phyloP scores from a whole-genome alignment of 2,329 filamentous ascomycete genomes.

The Botrytis sinoallii region DNA sequence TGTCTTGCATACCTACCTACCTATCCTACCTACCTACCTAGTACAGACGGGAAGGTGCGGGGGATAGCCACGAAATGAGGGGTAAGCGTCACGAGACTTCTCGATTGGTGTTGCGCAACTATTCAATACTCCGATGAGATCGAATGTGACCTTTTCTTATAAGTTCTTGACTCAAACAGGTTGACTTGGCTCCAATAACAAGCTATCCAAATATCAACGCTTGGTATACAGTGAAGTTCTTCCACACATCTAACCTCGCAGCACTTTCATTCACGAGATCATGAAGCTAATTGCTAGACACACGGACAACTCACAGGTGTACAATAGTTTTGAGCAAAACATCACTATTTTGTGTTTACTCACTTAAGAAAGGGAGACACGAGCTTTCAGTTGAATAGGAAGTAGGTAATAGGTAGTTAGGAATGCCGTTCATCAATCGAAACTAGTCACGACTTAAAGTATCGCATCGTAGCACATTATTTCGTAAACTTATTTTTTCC shows the following conservation, averaged over 20 bases:
- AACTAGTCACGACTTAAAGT: neutral
- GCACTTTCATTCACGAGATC: neutral
- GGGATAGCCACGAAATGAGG: conserved; percentile 15
- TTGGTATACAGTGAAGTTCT: neutral
- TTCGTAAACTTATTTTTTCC: neutral
- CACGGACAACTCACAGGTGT: neutral
- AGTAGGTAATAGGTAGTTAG: neutral
- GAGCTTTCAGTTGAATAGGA: neutral
- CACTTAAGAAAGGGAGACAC: neutral
- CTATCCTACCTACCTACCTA: neutral
- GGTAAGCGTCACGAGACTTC: conserved; percentile 14
- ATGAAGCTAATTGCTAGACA: neutral
- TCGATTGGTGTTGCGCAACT: neutral
- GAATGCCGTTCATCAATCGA: neutral
- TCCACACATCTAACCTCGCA: neutral
- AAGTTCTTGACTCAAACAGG: neutral
- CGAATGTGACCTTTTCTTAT: neutral
- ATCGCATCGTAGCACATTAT: neutral
- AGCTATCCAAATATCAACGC: neutral
- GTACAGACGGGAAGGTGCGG: neutral
- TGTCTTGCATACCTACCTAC: neutral
- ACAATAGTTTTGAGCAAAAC: neutral
- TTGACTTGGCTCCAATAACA: neutral
- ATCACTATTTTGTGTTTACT: neutral
- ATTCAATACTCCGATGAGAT: neutral